Evolutionary conservation across 495 filamentous ascomycete species (phyloP), one percentile per base, ranked within the genome.

Genomic region (Xylaria bambusicola): DNA sequence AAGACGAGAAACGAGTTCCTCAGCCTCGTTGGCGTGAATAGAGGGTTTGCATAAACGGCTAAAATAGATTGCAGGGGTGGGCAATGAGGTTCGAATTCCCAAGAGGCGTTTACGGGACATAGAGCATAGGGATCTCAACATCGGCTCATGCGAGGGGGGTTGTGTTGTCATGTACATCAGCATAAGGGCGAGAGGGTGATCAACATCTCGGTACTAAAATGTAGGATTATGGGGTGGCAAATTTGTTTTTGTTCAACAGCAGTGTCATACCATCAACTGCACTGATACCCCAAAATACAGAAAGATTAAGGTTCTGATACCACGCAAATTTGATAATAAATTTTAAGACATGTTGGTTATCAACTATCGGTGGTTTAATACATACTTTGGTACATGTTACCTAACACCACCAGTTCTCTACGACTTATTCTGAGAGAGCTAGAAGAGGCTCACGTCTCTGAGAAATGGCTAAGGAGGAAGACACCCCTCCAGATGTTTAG

Each of bases 1-100:
- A 97, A 93, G 79, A 97, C 92, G 4, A 81, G 94, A 52, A 92
- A 97, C 68, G 94, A 98, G 74, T 98, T 98, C 69, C 73, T 96
- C 66, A 93, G 85, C 44, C 82, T 97, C 24, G 76, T 83, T 44
- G 80, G 80, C 18, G 65, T 97, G 36, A 88, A 89, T 70, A 80
- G 86, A 66, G 65, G 75, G 61, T 77, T 52, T 44, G 10, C 8
- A 41, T 58, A 58, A 26, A 44, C 5, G 5, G 17, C 3, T n/a
- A 35, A 42, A 18, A 33, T 33, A 35, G 24, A 35, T 51, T 20
- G 15, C 46, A 33, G 17, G 24, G 17, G 24, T 35, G 38, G 2
- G 23, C 12, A 31, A 13, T 31, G 10, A 42, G n/a, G n/a, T 51
- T 41, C 8, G 10, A 27, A 20, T 6, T 15, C 18, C 29, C 10